These are phyloP conservation scores for Aspergillus hiratsukae DNA, from an alignment of 2,329 filamentous ascomycete genomes.

Conservation along the genomic window DNA sequence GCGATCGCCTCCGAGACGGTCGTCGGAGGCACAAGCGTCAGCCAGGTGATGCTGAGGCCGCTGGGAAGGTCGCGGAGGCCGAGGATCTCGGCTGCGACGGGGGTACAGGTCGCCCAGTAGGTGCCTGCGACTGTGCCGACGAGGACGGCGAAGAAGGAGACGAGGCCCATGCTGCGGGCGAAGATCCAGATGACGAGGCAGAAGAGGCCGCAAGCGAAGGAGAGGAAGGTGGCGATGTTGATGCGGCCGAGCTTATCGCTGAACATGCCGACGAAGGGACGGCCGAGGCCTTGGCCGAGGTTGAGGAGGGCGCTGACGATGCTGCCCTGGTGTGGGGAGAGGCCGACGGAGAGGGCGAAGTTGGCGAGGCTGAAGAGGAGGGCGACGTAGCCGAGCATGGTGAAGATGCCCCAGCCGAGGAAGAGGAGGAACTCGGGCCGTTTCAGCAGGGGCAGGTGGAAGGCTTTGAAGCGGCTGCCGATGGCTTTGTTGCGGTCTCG, in stretches of 20 bases:
- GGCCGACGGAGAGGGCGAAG: constrained; percentile 57
- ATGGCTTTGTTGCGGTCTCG: constrained; percentile 56
- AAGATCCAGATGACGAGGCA: constrained; percentile 60
- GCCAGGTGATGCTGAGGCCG: constrained; percentile 56
- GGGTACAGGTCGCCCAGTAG: constrained; percentile 56
- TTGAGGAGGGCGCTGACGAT: constrained; percentile 61
- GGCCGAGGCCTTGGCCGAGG: constrained; percentile 53
- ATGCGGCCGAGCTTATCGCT: constrained; percentile 58
- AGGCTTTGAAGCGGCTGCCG: constrained; percentile 48
- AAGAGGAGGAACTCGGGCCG: constrained; percentile 54
- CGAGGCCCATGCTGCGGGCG: constrained; percentile 53
- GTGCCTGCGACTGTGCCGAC: constrained; percentile 57
- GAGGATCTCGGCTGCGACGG: constrained; percentile 58
- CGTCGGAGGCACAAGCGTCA: constrained; percentile 52
- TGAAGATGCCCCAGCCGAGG: constrained; percentile 56
- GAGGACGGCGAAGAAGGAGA: constrained; percentile 57
- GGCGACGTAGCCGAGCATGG: constrained; percentile 62
- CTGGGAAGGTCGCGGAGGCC: constrained; percentile 55
- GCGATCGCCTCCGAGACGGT: constrained; percentile 53
- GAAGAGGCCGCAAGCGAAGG: constrained; percentile 53
- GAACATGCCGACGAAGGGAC: constrained; percentile 60
- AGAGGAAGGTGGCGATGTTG: constrained; percentile 57
- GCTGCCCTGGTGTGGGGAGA: constrained; percentile 56
- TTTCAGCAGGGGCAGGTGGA: constrained; percentile 51
- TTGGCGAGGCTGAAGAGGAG: constrained; percentile 61